Evolutionary conservation across 352 stramenopile species (phyloP), one percentile per base, ranked within the genome.

Genomic region (Phytophthora idaei): DNA sequence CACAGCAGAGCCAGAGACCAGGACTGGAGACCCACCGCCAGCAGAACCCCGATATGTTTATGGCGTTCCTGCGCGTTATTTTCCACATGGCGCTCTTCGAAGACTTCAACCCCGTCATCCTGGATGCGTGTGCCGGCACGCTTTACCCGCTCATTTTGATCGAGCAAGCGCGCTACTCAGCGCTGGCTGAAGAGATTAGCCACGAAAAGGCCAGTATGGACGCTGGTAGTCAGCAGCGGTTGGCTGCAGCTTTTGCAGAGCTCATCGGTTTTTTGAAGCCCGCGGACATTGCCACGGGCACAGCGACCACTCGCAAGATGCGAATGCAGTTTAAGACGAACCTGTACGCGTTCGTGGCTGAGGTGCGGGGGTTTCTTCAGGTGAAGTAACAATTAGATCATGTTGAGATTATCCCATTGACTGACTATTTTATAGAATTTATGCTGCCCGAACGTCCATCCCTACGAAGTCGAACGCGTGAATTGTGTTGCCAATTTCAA

Each of bases 121-220:
- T 95, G 5, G 87, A 95, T 66, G 76, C 73, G 17, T 93, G 84
- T 49, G 75, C 85, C 10, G 65, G 80, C 17, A 81, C 87, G 8
- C 68, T 95, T 27, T 95, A 91, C 65, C 81, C 84, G n/a, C 76
- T 95, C 25, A 83, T 95, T 56, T 76, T 95, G 55, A 87, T 93
- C 42, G 83, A 93, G 52, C 79, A 89, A 48, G 76, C 71, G 27
- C 74, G 85, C n/a, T 92, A 93, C 62, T 90, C 81, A 59, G 49
- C 71, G 8, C 71, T 95, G 44, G 84, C 80, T 0, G 73, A 92
- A 25, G 85, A 92, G 56, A 79, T 95, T 12, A 81, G 78, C 49
- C 71, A 71, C 3, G 76, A 91, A 29, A 81, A 92, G 56, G 31
- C 65, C 27, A 64, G 17, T 52, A 34, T 73, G 27, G 81, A 90